Base-by-base conservation (phyloP, 495 filamentous ascomycete species). In the Aspergillus affinis region DNA sequence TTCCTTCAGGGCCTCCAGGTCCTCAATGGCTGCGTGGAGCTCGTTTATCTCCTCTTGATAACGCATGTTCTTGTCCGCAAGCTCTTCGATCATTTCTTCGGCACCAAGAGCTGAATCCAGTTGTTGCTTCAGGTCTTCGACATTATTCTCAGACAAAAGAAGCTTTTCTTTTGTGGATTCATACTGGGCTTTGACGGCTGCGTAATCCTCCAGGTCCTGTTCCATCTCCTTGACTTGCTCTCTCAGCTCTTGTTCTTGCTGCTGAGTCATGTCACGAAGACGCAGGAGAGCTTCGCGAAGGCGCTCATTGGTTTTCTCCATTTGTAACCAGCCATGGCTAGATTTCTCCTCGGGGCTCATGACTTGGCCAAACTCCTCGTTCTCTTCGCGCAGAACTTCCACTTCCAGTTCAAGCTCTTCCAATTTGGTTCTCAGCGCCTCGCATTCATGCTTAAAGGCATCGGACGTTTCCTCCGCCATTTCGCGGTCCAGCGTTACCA, bases 401-500 rank as follows among this genome's bases (percentile, higher is more conserved):
- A 91, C 82, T 69, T 98, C 95, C 45, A 97, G 77, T 66, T 93
- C 84, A 2, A 95, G 78, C 71, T 98, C 94, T 68, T 98, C 92
- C 6, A 84, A 75, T 64, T 85, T 90, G 29, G 80, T 73, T 63
- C 89, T 88, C 48, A 96, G 72, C 5, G 84, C 78, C n/a, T 96
- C 90, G 19, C 93, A 79, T 71, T 98, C 94, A 2, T 84, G 81
- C 69, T 89, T 93, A 32, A 88, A 78, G 18, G 84, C 82, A 61
- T 98, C 94, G 6, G 90, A 88, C 41, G 85, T 90, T 68, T 98
- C 93, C 72, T 97, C 93, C 2, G 94, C 95, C 92, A 98, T 97
- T 72, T 98, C 93, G 17, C 91, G 82, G 68, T 98, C 94, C 19
- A 98, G 77, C 0, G 88, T 87, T 18, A 91, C 90, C 76, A 96